phyloP scores from a whole-genome alignment of 1,284 basidiomycete genomes.

The Melampsora occidentalis region DNA sequence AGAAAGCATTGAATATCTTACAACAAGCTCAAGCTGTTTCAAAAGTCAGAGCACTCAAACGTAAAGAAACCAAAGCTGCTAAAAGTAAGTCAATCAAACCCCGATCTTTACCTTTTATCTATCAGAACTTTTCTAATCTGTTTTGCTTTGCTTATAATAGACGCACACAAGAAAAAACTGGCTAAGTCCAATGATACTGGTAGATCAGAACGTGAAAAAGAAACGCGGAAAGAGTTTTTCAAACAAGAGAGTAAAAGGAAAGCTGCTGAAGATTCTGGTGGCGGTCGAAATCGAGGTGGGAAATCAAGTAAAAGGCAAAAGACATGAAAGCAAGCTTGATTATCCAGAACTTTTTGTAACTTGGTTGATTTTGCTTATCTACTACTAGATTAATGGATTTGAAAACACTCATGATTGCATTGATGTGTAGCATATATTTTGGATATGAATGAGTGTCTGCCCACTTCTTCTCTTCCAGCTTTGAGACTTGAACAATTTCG shows the following conservation, averaged over 20 bases:
- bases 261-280: slow-evolving; percentile 23
- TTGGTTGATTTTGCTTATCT: too few species aligned
- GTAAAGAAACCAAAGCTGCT: slow-evolving; percentile 76
- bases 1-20: slow-evolving; percentile 81
- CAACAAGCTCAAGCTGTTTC: slow-evolving; percentile 91
- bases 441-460: too few species aligned
- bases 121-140: background rate
- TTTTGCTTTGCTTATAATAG: slow-evolving; percentile 5
- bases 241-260: slow-evolving; percentile 39
- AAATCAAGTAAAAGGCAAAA: background rate
- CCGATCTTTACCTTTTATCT: background rate
- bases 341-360: too few species aligned
- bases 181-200: slow-evolving; percentile 15
- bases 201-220: slow-evolving; percentile 41
- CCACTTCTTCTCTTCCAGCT: too few species aligned
- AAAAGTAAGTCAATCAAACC: slow-evolving; percentile 23
- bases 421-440: too few species aligned
- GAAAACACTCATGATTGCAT: too few species aligned
- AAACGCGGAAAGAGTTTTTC: slow-evolving; percentile 43
- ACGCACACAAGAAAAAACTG: slow-evolving; percentile 35
- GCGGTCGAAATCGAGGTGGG: background rate
- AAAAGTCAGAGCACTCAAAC: slow-evolving; percentile 74
- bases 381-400: too few species aligned
- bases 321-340: background rate
- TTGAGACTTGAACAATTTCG: too few species aligned